Base-by-base conservation (phyloP, 768 basidiomycete genomes). In the Podaxis sp. region DNA sequence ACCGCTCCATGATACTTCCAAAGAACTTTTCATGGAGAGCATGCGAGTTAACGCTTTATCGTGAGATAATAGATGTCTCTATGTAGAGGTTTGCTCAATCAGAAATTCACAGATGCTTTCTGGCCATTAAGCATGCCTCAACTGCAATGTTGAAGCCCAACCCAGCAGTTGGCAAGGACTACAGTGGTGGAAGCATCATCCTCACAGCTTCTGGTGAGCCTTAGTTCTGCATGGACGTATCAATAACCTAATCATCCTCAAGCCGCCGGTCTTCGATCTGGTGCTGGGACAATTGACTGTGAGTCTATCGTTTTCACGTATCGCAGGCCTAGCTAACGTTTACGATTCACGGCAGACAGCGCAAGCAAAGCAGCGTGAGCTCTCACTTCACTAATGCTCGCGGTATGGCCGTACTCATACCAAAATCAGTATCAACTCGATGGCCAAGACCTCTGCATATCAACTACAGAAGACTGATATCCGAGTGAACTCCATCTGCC, bases 301-400 rank as follows among this genome's bases (percentile, higher is more conserved):
- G 69, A 78, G 90, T 65, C 54, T 44, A 19, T 36, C 2, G 28
- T 63, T 49, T 2, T 33, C 33, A 9, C 8, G 9, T 2, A 30
- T 15, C 36, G 36, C 9, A 44, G 17, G 22, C 24, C 33, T 17
- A 38, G 15, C 51, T 56, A 55, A 46, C 39, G 11, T 3, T 53
- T 40, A 39, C 13, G 44, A 7, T 17, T 44, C 15, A 2, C 64
- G 54, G 49, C 73, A 90, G 95, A 96, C 69, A 95, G 93, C 68
- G 94, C 94, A 57, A 92, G 91, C 68, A 97, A 97, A 79, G 92
- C 95, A 36, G 93, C 93, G 93, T 95, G 70, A 76, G 88, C 78
- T 12, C 17, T 63, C 17, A 3, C 17, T 64, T 44, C 49, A 39
- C 59, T 30, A n/a, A 38, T 26, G 15, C 15, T 38, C 24, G 13